Evolutionary conservation across 2,329 filamentous ascomycete genomes (phyloP), one percentile per base, ranked within the genome.

Genomic region (Fusarium heterosporum): DNA sequence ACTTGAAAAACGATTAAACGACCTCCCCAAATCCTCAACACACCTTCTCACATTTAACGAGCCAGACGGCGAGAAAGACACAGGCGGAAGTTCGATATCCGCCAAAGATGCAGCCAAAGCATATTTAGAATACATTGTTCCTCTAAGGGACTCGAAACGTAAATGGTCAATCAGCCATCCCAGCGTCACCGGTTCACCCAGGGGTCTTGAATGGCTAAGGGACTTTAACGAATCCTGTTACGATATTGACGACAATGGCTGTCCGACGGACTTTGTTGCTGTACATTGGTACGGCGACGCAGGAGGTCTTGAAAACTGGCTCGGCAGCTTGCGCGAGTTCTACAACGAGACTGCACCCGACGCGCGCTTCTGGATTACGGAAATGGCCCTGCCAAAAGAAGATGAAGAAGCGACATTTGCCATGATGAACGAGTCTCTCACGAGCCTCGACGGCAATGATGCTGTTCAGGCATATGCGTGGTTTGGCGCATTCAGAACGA

Each of bases 281-380:
- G 76, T 79, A 19, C 79, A 81, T 45, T 81, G 76, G 75, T 81
- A 81, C 50, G 79, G 79, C 4, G 73, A 76, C n/a, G 78, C 75
- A 2, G 52, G 51, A 1, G 79, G 79, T 6, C 70, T 81, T 2
- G 63, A 70, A 1, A 71, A 72, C 4, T 81, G 79, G 78, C 63
- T 81, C 1, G 70, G 68, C 4, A 75, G 75, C 9, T 67, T 81
- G 32, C 66, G 64, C 2, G 73, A 75, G 2, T 81, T 78, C 42
- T 82, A 82, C 67, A 74, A 73, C 2, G 55, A 69, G 29, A 65
- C 67, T 0, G 55, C 65, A 2, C 70, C 70, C 2, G 47, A 67
- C 2, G 54, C 67, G 8, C 59, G 38, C 7, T 75, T 77, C 43
- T 81, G 79, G 79, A 69, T 82, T 46, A 81, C 78, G 0, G 80